Conservation (phyloP, 805 yeast genomes). For the Candida maris region DNA sequence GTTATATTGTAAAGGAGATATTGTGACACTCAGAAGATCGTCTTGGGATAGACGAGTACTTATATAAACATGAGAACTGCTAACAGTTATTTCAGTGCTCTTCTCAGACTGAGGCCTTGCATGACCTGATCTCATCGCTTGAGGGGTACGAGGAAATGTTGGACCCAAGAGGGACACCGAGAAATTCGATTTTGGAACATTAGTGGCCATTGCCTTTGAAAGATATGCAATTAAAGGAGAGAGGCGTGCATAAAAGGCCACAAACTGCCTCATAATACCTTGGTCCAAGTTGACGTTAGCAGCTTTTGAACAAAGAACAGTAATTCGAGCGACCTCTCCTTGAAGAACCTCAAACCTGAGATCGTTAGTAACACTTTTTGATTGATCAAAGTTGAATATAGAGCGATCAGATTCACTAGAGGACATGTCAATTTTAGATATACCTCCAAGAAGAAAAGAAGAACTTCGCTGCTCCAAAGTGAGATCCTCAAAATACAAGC, state of each 20-base stretch:
- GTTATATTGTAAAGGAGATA: conserved; percentile 45
- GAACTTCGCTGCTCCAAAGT: conserved; percentile 42
- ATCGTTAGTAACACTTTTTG: conserved; percentile 39
- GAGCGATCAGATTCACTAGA: conserved; percentile 17
- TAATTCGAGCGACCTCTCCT: conserved; percentile 27
- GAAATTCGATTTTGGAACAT: neutral
- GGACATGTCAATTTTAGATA: conserved; percentile 33
- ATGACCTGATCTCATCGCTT: neutral
- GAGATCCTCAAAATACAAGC: conserved; percentile 29
- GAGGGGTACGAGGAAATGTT: neutral
- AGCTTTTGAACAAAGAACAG: conserved; percentile 43
- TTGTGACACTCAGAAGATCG: conserved; percentile 22
- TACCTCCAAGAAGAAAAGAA: conserved; percentile 44
- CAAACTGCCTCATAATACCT: conserved; percentile 3
- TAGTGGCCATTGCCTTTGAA: neutral
- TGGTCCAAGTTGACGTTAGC: conserved; percentile 26
- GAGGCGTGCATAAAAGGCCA: conserved; percentile 10
- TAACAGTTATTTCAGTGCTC: conserved; percentile 32
- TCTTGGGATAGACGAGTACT: conserved; percentile 21
- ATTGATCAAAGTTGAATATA: conserved; percentile 27
- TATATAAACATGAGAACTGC: conserved; percentile 37
- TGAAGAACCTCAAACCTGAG: conserved; percentile 48
- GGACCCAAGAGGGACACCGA: neutral
- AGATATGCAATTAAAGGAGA: conserved; percentile 12
- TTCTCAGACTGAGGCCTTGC: neutral